phyloP scores from a whole-genome alignment of 805 yeast genomes.

The Candida ascalaphidarum region DNA sequence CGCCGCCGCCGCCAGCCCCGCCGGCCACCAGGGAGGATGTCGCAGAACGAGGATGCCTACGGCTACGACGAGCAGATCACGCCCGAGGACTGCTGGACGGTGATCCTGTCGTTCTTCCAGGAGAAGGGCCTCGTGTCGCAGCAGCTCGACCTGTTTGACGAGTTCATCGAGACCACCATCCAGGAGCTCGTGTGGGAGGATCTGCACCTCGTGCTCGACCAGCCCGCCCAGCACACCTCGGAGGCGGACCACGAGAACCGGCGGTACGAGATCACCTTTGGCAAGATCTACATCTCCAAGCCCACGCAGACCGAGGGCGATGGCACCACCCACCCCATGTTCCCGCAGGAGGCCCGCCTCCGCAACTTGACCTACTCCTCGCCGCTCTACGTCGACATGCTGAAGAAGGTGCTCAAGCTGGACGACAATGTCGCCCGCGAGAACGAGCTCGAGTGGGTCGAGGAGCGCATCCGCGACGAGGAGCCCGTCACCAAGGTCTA shows the following conservation, averaged over 20 bases:
- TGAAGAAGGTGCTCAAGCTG: conserved; percentile 78
- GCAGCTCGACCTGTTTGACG: conserved; percentile 96
- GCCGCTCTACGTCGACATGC: conserved; percentile 93
- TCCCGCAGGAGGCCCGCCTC: conserved; percentile 96
- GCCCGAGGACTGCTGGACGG: conserved; percentile 99
- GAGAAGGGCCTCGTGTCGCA: conserved; percentile 96
- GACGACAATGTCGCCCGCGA: conserved; percentile 54
- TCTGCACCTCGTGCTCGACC: conserved; percentile 87
- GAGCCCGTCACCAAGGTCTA: conserved; percentile 65
- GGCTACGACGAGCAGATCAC: conserved; percentile 77
- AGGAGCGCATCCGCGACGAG: conserved; percentile 44
- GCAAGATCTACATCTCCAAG: conserved; percentile 90
- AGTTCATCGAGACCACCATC: conserved; percentile 91
- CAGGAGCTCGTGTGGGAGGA: conserved; percentile 97
- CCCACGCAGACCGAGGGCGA: conserved; percentile 99
- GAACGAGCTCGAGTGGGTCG: conserved; percentile 44
- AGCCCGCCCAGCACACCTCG: conserved; percentile 94
- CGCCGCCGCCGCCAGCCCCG: no score
- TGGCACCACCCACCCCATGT: conserved; percentile 98
- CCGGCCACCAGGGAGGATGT: conserved; percentile 3
- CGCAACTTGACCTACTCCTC: conserved; percentile 95
- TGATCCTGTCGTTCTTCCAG: conserved; percentile 90
- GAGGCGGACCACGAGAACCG: conserved; percentile 85
- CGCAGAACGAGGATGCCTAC: conserved; percentile 48
- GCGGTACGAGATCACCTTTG: conserved; percentile 94